phyloP scores from a whole-genome alignment of 176 grass and related monocot species.

The Alopecurus myosuroides region DNA sequence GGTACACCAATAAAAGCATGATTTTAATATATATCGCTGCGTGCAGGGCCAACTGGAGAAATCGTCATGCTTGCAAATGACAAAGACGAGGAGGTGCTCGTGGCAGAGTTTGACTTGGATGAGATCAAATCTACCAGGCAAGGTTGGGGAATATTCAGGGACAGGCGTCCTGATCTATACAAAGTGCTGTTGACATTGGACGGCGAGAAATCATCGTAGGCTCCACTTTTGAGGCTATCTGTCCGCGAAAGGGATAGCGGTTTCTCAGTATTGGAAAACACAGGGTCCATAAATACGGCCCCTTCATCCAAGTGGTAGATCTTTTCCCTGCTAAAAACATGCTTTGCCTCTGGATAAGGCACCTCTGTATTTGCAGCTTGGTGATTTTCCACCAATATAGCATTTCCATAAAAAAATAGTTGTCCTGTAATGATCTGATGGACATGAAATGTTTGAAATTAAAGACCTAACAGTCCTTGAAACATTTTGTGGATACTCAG shows the following conservation, averaged over 20 bases:
- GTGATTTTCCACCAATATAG: background rate
- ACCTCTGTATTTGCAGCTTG: background rate
- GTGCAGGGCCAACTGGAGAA: conserved; percentile 78
- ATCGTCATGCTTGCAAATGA: conserved; percentile 75
- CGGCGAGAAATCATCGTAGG: conserved; percentile 37
- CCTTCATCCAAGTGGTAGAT: background rate
- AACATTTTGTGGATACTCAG: background rate
- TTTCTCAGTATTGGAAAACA: conserved; percentile 11
- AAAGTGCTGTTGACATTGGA: conserved; percentile 72
- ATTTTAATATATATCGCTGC: background rate
- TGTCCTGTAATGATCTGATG: background rate
- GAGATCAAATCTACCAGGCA: conserved; percentile 67
- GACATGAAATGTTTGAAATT: background rate
- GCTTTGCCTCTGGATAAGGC: background rate
- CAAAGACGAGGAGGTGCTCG: conserved; percentile 73
- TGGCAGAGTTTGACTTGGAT: conserved; percentile 77
- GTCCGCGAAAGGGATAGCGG: background rate
- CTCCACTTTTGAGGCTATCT: background rate
- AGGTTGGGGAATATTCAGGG: conserved; percentile 90
- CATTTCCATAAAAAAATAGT: background rate
- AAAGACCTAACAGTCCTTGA: background rate
- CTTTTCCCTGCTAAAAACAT: background rate
- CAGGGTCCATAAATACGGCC: background rate
- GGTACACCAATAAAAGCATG: background rate
- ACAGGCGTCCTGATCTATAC: conserved; percentile 81